These are phyloP conservation scores for Cystobasidiaceae sp. DNA, from an alignment of 1,284 basidiomycete species.

Conservation along the genomic window DNA sequence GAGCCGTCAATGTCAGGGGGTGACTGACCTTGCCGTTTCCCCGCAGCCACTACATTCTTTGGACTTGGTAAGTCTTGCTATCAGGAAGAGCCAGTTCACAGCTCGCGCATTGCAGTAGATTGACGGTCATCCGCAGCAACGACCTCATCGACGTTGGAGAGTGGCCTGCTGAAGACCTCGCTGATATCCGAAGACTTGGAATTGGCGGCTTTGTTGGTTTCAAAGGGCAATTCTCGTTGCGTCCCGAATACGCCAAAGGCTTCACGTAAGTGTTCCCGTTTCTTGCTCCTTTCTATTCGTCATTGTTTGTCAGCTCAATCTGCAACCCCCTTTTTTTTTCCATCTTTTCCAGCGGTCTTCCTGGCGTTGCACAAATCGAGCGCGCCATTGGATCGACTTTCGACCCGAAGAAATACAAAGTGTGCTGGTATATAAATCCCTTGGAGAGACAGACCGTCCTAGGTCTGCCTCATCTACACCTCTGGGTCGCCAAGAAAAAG, in stretches of 20 bases:
- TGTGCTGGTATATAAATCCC: neutral
- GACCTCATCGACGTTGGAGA: neutral
- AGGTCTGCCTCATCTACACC: neutral
- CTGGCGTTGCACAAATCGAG: neutral
- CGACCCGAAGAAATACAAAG: neutral
- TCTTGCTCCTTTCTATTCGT: neutral
- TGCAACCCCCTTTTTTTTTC: neutral
- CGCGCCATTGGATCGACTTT: neutral
- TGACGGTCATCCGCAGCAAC: neutral
- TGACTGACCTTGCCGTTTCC: neutral
- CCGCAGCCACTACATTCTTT: constrained; percentile 5
- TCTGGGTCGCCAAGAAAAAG: constrained; percentile 7
- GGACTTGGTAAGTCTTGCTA: neutral
- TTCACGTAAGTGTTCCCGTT: neutral
- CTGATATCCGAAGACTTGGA: neutral
- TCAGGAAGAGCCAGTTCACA: neutral
- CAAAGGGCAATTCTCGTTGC: neutral
- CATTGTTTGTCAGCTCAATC: no score
- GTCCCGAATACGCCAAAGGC: neutral
- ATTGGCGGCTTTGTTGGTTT: constrained; percentile 11
- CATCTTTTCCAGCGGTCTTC: neutral
- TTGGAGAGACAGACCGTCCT: neutral
- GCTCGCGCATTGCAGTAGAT: neutral
- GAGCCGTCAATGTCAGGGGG: neutral
- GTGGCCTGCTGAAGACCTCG: neutral